phyloP scores from a whole-genome alignment of 83 land plant genomes.

The Larix sibirica region DNA sequence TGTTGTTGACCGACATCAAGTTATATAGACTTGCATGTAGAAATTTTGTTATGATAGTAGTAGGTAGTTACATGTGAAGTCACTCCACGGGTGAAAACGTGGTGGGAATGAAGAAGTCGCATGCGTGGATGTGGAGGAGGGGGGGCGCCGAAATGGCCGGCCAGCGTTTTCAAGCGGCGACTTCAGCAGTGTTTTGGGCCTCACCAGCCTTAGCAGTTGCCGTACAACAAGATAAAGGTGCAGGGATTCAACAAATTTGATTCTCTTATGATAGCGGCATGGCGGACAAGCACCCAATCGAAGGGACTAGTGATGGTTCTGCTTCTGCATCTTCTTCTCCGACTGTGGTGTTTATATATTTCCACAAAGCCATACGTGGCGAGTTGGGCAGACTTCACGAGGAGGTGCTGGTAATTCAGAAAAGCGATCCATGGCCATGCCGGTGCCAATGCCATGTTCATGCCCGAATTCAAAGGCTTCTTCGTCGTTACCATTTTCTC shows the following conservation, averaged over 20 bases:
- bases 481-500: conserved; percentile 1
- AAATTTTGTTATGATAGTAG: no score
- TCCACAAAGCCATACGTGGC: conserved; percentile 10
- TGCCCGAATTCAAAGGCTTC: background rate
- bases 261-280: no score
- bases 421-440: background rate
- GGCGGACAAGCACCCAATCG: no score
- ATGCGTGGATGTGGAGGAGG: no score
- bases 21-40: no score
- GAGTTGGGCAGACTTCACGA: background rate
- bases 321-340: background rate
- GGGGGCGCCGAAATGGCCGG: background rate
- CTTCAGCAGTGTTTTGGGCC: background rate
- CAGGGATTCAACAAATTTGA: no score
- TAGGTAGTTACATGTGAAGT: no score
- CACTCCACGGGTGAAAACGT: no score
- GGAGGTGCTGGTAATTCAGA: background rate
- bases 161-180: background rate
- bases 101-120: no score
- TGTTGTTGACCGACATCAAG: no score
- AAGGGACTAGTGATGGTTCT: no score
- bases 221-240: no score
- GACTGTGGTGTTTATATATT: conserved; percentile 11
- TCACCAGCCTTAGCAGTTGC: background rate
- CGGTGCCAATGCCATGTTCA: background rate